These are phyloP conservation scores for Neopestalotiopsis sp. DNA, from an alignment of 2,329 filamentous ascomycete species.

Conservation along the genomic window DNA sequence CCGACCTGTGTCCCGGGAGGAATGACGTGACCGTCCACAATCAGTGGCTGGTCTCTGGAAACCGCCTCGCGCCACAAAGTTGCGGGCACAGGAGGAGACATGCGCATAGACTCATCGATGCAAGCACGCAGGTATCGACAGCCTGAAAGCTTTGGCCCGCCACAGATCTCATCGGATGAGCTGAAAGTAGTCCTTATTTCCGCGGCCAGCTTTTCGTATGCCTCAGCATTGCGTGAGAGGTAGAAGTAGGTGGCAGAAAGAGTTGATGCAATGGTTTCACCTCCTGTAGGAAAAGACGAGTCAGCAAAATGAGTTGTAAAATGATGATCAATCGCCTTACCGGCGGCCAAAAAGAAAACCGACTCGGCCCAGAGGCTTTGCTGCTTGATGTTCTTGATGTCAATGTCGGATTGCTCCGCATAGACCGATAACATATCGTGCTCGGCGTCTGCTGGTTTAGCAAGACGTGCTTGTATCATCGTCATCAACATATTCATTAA, in stretches of 20 bases:
- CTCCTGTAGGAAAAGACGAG: not conserved
- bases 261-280: conserved; percentile 38
- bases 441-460: not conserved
- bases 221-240: conserved; percentile 32
- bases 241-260: conserved; percentile 41
- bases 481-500: not conserved
- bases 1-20: conserved; percentile 39
- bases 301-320: not conserved
- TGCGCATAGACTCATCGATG: conserved; percentile 51
- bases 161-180: conserved; percentile 32
- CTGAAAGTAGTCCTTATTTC: conserved; percentile 41
- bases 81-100: conserved; percentile 46
- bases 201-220: conserved; percentile 30
- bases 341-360: conserved; percentile 17
- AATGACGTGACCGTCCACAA: conserved; percentile 33
- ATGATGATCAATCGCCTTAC: not conserved
- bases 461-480: not conserved
- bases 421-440: not conserved
- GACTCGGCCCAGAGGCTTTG: conserved; percentile 13
- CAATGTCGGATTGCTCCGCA: not conserved
- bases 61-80: conserved; percentile 35
- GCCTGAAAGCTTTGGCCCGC: conserved; percentile 35
- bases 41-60: conserved; percentile 19
- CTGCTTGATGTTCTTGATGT: not conserved
- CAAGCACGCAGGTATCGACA: conserved; percentile 49